phyloP scores from a whole-genome alignment of 1,284 basidiomycete species.

The Cryptococcus sp. region DNA sequence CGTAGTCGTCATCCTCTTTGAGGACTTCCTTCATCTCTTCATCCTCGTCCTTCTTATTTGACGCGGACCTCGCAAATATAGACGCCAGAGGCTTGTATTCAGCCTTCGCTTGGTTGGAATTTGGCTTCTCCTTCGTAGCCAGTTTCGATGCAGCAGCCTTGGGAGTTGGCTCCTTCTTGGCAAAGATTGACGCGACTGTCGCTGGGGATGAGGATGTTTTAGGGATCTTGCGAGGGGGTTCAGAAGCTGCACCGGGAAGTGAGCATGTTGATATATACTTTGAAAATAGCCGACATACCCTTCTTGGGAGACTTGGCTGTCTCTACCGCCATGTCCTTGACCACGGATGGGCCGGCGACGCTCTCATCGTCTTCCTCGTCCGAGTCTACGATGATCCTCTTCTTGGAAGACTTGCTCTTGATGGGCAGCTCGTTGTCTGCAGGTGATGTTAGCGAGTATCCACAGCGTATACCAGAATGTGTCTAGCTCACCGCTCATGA shows the following conservation, averaged over 20 bases:
- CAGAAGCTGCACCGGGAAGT: slow-evolving; percentile 14
- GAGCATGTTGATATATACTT: not conserved
- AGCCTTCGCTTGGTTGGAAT: slow-evolving; percentile 4
- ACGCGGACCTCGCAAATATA: slow-evolving; percentile 45
- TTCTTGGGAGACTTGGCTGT: slow-evolving; percentile 1
- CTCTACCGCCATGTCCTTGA: not conserved
- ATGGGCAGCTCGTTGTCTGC: slow-evolving; percentile 25
- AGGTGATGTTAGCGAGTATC: slow-evolving; percentile 5
- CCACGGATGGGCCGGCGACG: slow-evolving; percentile 1
- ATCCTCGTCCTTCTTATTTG: slow-evolving; percentile 28
- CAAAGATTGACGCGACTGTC: slow-evolving; percentile 30
- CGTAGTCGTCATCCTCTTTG: slow-evolving; percentile 51
- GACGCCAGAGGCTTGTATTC: slow-evolving; percentile 46
- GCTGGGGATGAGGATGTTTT: slow-evolving; percentile 18
- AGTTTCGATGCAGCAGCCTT: slow-evolving; percentile 9
- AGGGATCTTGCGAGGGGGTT: slow-evolving; percentile 38
- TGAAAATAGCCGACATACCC: slow-evolving; percentile 5
- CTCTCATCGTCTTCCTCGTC: slow-evolving; percentile 58
- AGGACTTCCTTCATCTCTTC: slow-evolving; percentile 33
- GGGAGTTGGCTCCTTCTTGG: slow-evolving; percentile 14
- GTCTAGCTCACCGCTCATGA: not conserved
- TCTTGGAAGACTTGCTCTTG: slow-evolving; percentile 46
- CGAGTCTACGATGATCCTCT: slow-evolving; percentile 61
- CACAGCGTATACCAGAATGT: not conserved
- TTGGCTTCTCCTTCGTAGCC: not conserved